Percentiles rank a stretch among this genome's conserved stretches.
Evolutionary conservation across 2,329 filamentous ascomycete species (phyloP).

Genomic region (Neonectria magnoliae): DNA sequence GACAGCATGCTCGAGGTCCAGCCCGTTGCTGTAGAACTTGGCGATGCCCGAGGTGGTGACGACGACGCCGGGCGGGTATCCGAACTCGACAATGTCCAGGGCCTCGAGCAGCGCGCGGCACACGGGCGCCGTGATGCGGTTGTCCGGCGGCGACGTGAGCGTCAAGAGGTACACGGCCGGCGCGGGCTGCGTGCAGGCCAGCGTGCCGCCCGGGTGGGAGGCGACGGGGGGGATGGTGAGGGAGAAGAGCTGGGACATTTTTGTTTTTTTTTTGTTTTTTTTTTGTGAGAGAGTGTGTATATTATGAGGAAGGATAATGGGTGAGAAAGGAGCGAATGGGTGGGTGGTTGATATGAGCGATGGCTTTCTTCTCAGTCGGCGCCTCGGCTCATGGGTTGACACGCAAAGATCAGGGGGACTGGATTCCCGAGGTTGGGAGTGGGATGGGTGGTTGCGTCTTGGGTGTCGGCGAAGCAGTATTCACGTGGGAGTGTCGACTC

Average conservation of each 20-base stretch:
- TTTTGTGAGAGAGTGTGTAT: neutral
- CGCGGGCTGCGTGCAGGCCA: constrained; percentile 70
- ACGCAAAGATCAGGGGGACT: neutral
- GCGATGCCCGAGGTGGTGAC: constrained; percentile 78
- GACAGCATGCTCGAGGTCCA: constrained; percentile 77
- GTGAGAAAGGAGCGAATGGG: neutral
- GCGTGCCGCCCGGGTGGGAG: constrained; percentile 62
- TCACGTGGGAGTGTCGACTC: neutral
- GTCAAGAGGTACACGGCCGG: constrained; percentile 76
- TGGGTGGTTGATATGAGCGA: constrained; percentile 1
- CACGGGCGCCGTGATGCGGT: constrained; percentile 76
- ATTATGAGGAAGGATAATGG: neutral
- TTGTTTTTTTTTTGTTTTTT: too few species aligned
- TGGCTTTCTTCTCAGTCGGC: neutral
- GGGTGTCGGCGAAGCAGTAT: neutral
- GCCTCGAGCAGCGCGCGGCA: constrained; percentile 74
- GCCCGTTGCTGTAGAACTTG: constrained; percentile 86
- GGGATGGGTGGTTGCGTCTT: neutral
- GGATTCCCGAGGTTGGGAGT: neutral
- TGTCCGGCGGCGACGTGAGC: constrained; percentile 77
- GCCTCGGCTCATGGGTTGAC: constrained; percentile 35
- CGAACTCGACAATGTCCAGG: constrained; percentile 78
- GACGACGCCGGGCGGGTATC: constrained; percentile 75
- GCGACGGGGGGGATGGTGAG: constrained; percentile 64
- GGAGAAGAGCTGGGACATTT: constrained; percentile 47